Evolutionary conservation across 140 eudicot species (phyloP).

Genomic region (Bidens hawaiensis): DNA sequence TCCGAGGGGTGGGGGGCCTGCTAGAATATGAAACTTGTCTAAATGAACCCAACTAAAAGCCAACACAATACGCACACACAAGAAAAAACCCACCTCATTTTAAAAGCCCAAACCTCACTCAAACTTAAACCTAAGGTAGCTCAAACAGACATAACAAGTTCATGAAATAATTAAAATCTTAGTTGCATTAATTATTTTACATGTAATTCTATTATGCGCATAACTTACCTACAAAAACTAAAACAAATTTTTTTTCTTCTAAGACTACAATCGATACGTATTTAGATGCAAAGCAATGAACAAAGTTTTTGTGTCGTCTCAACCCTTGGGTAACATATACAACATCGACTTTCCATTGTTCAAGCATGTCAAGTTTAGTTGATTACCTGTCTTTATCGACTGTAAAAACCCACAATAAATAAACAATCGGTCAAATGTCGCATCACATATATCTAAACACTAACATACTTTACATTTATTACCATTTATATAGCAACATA

Average conservation of each 20-base stretch:
- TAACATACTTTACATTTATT: neutral
- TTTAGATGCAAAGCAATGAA: slow-evolving; percentile 43
- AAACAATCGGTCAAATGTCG: slow-evolving; percentile 1
- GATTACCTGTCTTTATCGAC: slow-evolving; percentile 37
- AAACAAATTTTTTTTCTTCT: neutral
- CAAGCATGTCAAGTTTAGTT: slow-evolving; percentile 48
- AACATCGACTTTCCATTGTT: slow-evolving; percentile 36
- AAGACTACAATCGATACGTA: slow-evolving; percentile 6
- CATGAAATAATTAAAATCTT: neutral
- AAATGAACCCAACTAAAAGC: no score
- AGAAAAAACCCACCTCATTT: no score
- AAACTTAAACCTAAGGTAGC: no score
- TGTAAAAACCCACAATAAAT: slow-evolving; percentile 17
- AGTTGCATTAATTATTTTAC: neutral
- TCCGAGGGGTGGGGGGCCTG: no score
- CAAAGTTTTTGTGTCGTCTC: slow-evolving; percentile 37
- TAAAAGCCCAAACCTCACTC: no score
- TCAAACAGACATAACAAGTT: neutral
- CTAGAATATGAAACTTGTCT: no score
- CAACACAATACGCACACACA: no score
- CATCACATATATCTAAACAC: neutral
- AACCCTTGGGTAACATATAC: slow-evolving; percentile 21
- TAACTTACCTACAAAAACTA: slow-evolving; percentile 1
- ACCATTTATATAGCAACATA: neutral
- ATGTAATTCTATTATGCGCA: neutral